Base-by-base conservation (phyloP, 352 stramenopile genomes). In the Salisapilia sapeloensis region DNA sequence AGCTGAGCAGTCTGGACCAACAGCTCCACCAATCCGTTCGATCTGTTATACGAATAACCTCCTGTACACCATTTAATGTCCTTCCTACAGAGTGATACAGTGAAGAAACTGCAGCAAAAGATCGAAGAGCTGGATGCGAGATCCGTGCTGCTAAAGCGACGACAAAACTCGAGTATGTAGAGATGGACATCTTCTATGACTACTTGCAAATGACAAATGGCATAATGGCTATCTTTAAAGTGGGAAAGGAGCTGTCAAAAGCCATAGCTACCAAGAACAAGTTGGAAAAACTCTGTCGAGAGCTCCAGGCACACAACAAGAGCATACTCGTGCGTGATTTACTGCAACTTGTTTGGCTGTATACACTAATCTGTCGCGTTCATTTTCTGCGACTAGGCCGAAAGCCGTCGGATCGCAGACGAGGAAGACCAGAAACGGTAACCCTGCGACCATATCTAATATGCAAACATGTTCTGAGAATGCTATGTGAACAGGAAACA, bases 301-400 rank as follows among this genome's bases (percentile, higher is more conserved):
- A 87, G 35, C 31, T 91, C 19, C 71, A 87, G 46, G 85, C 85
- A 45, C 75, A 91, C 32, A 91, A 91, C 48, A 91, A 91, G 40
- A 46, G 78, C 12, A 85, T 85, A 38, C 57, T 84, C 39, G 63
- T 80, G 40, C 18, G 53, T 33, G 20, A 11, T 14, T 25, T 6
- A 35, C 10, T 13, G 24, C 24, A 10, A 28, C 10, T 13, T 13
- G 10, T 10, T 28, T 13, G 24, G 24, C 24, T 24, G 39, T 2
- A 16, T 38, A 17, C 37, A 6, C 14, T 33, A 2, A 27, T 7
- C 32, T 0, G 21, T 13, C 13, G 7, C 18, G 14, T 8, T 7
- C 13, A 4, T 44, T 26, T 23, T 36, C 14, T 16, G 15, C 25
- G 4, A 46, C 9, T 40, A 72, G 49, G 66, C 46, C 15, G 75